A percentile compares a stretch with the other conserved stretches of the same genome.
Evolutionary conservation across 2,329 filamentous ascomycete genomes (phyloP).

Genomic region (Penicillium expansum): DNA sequence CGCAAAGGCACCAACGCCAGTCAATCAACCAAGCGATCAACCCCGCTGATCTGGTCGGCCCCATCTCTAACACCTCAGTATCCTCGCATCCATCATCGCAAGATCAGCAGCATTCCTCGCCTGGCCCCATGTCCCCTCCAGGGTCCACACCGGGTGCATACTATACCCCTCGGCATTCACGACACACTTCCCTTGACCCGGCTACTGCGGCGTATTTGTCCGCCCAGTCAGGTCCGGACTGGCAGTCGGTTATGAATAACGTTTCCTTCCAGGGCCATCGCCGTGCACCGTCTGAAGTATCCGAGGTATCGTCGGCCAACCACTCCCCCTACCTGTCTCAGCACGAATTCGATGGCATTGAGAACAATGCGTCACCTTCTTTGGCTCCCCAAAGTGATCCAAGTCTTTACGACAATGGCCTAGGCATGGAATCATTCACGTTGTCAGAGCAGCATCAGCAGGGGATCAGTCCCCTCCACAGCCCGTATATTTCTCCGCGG

Average conservation of each 20-base stretch:
- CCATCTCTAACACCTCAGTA: constrained; percentile 51
- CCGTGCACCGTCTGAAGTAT: constrained; percentile 84
- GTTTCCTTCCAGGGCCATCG: constrained; percentile 74
- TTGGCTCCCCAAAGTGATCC: constrained; percentile 69
- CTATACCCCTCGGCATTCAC: constrained; percentile 56
- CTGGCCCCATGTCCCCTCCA: constrained; percentile 55
- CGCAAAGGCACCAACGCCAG: constrained; percentile 38
- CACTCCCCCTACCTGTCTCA: constrained; percentile 78
- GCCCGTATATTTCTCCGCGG: constrained; percentile 67
- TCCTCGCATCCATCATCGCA: constrained; percentile 58
- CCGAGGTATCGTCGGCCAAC: constrained; percentile 80
- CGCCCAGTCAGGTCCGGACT: constrained; percentile 53
- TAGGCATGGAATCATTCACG: constrained; percentile 76
- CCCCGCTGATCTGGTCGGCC: constrained; percentile 47
- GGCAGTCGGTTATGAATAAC: constrained; percentile 55
- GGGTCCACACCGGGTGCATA: constrained; percentile 52
- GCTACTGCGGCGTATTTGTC: constrained; percentile 58
- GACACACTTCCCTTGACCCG: constrained; percentile 61
- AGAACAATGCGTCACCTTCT: constrained; percentile 74
- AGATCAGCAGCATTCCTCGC: constrained; percentile 52
- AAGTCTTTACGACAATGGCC: constrained; percentile 70
- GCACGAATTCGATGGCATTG: constrained; percentile 72
- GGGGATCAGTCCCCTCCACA: constrained; percentile 63
- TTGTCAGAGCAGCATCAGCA: constrained; percentile 63
- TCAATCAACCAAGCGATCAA: constrained; percentile 45